These are phyloP conservation scores for Saccharomycopsis sp. DNA, from an alignment of 805 yeast species.

Conservation along the genomic window DNA sequence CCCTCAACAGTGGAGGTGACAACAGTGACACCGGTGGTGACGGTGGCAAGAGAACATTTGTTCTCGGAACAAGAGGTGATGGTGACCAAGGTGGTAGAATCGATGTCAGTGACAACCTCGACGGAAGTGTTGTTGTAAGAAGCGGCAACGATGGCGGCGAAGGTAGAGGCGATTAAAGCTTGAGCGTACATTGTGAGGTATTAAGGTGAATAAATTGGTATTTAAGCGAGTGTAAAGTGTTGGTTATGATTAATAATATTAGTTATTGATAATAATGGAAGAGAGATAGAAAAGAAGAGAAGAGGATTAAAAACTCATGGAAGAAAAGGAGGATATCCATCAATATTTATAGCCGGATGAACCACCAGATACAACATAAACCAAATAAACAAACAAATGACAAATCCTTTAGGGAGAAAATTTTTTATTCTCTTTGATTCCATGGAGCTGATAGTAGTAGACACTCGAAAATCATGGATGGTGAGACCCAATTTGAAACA, in stretches of 20 bases:
- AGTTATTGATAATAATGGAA: background rate
- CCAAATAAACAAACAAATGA: background rate
- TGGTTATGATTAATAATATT: background rate
- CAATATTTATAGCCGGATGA: background rate
- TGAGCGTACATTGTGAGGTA: conserved; percentile 9
- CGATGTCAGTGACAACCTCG: background rate
- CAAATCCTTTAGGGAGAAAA: background rate
- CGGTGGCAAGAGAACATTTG: conserved; percentile 1
- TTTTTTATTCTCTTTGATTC: background rate
- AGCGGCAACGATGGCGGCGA: conserved; percentile 12
- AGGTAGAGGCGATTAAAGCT: conserved; percentile 5
- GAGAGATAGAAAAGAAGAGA: background rate
- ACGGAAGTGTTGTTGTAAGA: conserved; percentile 9
- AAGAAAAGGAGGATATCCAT: background rate
- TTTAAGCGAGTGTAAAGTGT: conserved; percentile 5
- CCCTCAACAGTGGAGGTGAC: conserved; percentile 1
- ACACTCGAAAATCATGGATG: background rate
- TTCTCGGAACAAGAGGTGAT: conserved; percentile 3
- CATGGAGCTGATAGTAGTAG: background rate
- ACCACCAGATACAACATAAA: background rate
- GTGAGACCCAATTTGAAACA: background rate
- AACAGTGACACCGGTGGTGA: conserved; percentile 8
- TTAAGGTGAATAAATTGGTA: background rate
- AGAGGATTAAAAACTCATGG: background rate
- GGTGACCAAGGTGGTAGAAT: conserved; percentile 1